Base-by-base conservation (phyloP, 768 basidiomycete genomes). In the Suillus variegatus region DNA sequence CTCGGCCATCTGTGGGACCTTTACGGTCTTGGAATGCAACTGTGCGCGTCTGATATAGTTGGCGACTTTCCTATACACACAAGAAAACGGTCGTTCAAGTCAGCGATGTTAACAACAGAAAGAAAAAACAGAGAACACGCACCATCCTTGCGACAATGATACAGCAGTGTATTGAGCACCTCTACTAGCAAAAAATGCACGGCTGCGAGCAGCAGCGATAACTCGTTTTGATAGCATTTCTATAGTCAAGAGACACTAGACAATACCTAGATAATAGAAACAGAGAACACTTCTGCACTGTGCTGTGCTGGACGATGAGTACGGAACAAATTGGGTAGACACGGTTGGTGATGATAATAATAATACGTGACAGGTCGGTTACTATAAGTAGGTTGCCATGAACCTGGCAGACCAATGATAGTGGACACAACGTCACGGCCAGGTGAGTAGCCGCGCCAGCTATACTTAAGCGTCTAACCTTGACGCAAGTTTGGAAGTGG, bases 1-100 rank as follows among this genome's bases (percentile, higher is more conserved):
- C 77, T 98, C 96, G 28, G 97, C 94, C 94, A 98, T 97, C 77
- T 95, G 92, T n/a, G 95, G 95, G 47, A 98, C 95, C 81, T 97
- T 94, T 68, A 98, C 86, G 63, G 90, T 94, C 80, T 96, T 92
- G 64, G 88, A 85, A 71, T 93, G 91, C 74, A 93, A 91, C 64
- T 87, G 81, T 43, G 89, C 85, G 57, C 81, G 81, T 70, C 78
- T 82, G n/a, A 84, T 73, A 74, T 85, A 69, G 65, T 80, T 79
- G 62, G 84, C 79, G 66, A 79, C 72, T 67, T 81, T 78, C 86
- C 86, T 88, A 64, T 44, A n/a, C 41, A 66, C 55, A 63, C 32
- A 36, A 44, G 5, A 35, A 43, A 14, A 22, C 43, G 49, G 62
- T 62, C 54, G 16, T 28, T 63, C 64, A 32, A 32, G 60, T 66